Evolutionary conservation across 345 rosid genomes (phyloP).

Genomic region (Populus simonii): DNA sequence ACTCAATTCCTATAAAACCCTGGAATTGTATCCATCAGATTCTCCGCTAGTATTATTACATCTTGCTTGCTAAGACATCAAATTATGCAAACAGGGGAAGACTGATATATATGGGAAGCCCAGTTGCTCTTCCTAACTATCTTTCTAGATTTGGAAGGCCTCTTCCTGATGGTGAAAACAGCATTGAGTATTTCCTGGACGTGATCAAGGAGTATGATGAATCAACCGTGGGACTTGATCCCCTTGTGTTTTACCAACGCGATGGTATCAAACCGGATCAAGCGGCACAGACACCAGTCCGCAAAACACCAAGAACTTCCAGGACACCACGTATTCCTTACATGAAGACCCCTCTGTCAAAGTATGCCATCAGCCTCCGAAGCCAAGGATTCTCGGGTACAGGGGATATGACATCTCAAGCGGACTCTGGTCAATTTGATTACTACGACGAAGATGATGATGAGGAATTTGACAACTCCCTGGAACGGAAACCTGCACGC

Average conservation of each 20-base stretch:
- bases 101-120: slow-evolving; percentile 55
- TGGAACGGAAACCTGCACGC: slow-evolving; percentile 37
- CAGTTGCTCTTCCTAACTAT: slow-evolving; percentile 42
- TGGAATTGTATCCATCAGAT: neutral
- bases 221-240: slow-evolving; percentile 56
- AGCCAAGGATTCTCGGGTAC: slow-evolving; percentile 35
- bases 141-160: slow-evolving; percentile 68
- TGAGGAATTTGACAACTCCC: slow-evolving; percentile 47
- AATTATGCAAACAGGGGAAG: slow-evolving; percentile 44
- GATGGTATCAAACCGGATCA: slow-evolving; percentile 58
- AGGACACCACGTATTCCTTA: slow-evolving; percentile 24
- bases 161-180: slow-evolving; percentile 70
- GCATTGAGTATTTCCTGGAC: slow-evolving; percentile 70
- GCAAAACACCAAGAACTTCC: slow-evolving; percentile 33
- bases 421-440: slow-evolving; percentile 20
- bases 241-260: slow-evolving; percentile 53
- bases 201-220: slow-evolving; percentile 74
- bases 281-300: slow-evolving; percentile 41
- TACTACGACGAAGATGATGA: slow-evolving; percentile 25
- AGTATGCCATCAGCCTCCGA: slow-evolving; percentile 37
- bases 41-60: neutral
- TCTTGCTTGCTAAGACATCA: neutral
- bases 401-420: slow-evolving; percentile 31
- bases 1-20: neutral
- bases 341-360: slow-evolving; percentile 31